Base-by-base conservation (phyloP, 2,329 filamentous ascomycete genomes). In the Calonectria honghensis region DNA sequence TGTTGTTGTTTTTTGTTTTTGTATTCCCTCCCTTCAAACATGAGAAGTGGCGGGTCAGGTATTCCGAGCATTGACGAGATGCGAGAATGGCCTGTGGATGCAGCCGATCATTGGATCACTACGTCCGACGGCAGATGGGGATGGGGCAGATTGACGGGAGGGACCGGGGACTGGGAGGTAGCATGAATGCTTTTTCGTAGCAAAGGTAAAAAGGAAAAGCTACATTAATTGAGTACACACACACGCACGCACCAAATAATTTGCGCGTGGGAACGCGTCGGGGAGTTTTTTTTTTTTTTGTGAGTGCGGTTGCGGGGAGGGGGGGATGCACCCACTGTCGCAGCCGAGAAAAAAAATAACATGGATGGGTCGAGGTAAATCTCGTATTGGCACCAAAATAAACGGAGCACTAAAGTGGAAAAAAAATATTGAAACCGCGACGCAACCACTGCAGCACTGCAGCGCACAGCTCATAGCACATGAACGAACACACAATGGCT, bases 261-360 rank as follows among this genome's bases (percentile, higher is more conserved):
- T 76, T 74, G 74, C 79, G 76, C 77, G 77, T 48, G 64, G 51
- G 72, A 74, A 75, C 78, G 79, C 75, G 76, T 81, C 73, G 59
- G 52, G 50, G 29, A 5, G 32, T 35, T 35, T 18, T 31, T 54
- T 54, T 54, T 59, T 59, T 59, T 59, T 39, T 11, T 75, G 66
- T 39, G 31, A 29, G 65, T 52, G 68, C 48, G 69, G 65, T 78
- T 81, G 78, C 75, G 79, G 79, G 79, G 78, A 74, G 75, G 75
- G 79, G 79, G 78, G 75, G 76, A 77, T 76, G 73, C 66, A 73
- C 70, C 57, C 57, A 61, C 73, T 74, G 73, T 73, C 73, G 72
- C 27, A 52, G 31, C 68, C 31, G 50, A 66, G 57, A 70, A 70
- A 75, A 77, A 66, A 75, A 70, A 71, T 51, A 54, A 73, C 63